Base-by-base conservation (phyloP, 768 basidiomycete genomes). In the Hypholoma sublateritium region DNA sequence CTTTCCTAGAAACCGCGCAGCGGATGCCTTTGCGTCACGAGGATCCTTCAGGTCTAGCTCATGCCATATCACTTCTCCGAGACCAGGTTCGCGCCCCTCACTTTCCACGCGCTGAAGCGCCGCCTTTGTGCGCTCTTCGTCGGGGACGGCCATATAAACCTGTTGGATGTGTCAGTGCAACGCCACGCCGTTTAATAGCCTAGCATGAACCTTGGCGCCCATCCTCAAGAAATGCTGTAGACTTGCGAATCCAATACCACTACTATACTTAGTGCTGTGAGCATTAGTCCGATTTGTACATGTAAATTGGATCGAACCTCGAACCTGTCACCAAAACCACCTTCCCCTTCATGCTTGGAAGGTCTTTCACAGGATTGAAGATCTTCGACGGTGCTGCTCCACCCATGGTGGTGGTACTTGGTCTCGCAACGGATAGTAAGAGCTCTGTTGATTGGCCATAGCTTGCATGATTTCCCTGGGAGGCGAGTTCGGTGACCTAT, bases 321-420 rank as follows among this genome's bases (percentile, higher is more conserved):
- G 77, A 81, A 16, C 84, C 85, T 0, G 83, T 85, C 13, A 86
- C 79, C 35, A 84, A 63, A 48, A 70, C 62, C 25, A 85, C 79
- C 65, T 82, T 81, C 16, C 79, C 81, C 3, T 65, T 68, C 12
- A 81, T 35, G n/a, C 34, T 53, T 19, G 60, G 60, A 13, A 61
- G 53, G 57, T 61, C 60, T 24, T 53, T 53, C 12, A 53, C 42
- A 9, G 60, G 60, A 47, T 61, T 42, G 25, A 61, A 61, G 13
- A 22, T 32, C 42, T 61, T 58, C 6, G 60, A 61, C 9, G 60
- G 60, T 6, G 60, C 60, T 32, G 53, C 56, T 25, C 60, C 60
- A 17, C 59, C 59, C 36, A 59, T 55, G 17, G 28, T 45, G 5
- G 56, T 55, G 17, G 28, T 45, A 6, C 17, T 4, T n/a, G 14